A percentile compares a stretch with the other conserved stretches of the same genome.
These are phyloP conservation scores for Paecilomyces sp. DNA, from an alignment of 2,329 filamentous ascomycete genomes.

Conservation along the genomic window DNA sequence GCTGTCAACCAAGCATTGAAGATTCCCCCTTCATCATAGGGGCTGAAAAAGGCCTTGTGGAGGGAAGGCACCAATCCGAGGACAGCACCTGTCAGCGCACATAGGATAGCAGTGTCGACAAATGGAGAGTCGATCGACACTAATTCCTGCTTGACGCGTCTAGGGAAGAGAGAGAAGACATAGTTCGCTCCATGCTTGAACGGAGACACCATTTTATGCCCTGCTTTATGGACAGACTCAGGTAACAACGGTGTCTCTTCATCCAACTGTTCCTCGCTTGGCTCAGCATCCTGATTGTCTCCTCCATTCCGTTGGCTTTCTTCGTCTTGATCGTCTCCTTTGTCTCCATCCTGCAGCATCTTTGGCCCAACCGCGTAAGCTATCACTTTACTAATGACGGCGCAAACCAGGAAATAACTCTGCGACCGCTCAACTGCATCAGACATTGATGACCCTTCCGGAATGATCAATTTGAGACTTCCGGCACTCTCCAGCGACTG, in stretches of 20 bases:
- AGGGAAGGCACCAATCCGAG: slow-evolving; percentile 55
- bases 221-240: slow-evolving; percentile 14
- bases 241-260: slow-evolving; percentile 49
- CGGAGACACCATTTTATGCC: slow-evolving; percentile 6
- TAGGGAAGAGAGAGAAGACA: slow-evolving; percentile 24
- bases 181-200: slow-evolving; percentile 20
- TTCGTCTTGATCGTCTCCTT: slow-evolving; percentile 20
- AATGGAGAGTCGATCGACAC: slow-evolving; percentile 44
- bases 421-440: slow-evolving; percentile 53
- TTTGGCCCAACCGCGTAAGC: slow-evolving; percentile 58
- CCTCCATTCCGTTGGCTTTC: slow-evolving; percentile 15
- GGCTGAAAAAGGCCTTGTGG: slow-evolving; percentile 56
- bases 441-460: slow-evolving; percentile 34
- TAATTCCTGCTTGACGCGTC: slow-evolving; percentile 23
- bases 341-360: slow-evolving; percentile 41
- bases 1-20: slow-evolving; percentile 61
- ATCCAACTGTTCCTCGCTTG: slow-evolving; percentile 18
- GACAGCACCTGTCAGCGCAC: slow-evolving; percentile 51
- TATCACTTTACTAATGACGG: slow-evolving; percentile 56
- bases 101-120: slow-evolving; percentile 56
- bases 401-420: slow-evolving; percentile 60
- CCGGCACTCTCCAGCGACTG: slow-evolving; percentile 50
- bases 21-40: slow-evolving; percentile 52
- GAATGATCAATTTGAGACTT: slow-evolving; percentile 45
- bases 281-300: slow-evolving; percentile 16